Evolutionary conservation across 768 basidiomycete genomes (phyloP).

Genomic region (Lactifluus pinguis): DNA sequence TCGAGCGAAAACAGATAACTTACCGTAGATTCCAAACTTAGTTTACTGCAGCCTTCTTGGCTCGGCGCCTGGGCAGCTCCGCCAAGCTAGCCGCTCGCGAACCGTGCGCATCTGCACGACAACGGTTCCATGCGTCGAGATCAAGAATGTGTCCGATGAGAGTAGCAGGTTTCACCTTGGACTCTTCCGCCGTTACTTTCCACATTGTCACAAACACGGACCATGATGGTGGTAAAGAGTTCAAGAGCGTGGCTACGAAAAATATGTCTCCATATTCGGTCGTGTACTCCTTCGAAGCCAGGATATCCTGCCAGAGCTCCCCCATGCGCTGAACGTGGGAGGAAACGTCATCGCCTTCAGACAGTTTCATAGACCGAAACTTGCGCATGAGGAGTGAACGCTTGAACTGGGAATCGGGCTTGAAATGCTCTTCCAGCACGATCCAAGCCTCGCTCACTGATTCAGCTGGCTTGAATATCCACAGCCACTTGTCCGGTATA

Average conservation of each 20-base stretch:
- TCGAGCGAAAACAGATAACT: background rate
- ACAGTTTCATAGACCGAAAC: background rate
- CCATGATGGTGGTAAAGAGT: conserved; percentile 13
- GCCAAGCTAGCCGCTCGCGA: background rate
- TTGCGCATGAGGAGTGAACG: conserved; percentile 5
- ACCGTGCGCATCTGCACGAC: conserved; percentile 8
- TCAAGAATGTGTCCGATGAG: conserved; percentile 11
- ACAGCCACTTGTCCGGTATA: conserved; percentile 6
- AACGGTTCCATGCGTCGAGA: conserved; percentile 13
- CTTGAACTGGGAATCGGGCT: conserved; percentile 10
- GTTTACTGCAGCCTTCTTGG: background rate
- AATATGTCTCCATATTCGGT: background rate
- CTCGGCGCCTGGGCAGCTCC: background rate
- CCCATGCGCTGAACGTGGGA: conserved; percentile 16
- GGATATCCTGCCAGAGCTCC: conserved; percentile 13
- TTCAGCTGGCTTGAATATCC: background rate
- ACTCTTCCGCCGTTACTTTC: background rate
- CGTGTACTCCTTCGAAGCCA: background rate
- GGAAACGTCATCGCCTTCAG: conserved; percentile 8
- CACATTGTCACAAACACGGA: conserved; percentile 9
- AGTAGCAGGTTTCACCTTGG: background rate
- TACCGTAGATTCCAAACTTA: background rate
- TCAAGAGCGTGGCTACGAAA: conserved; percentile 5
- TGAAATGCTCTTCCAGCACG: conserved; percentile 9
- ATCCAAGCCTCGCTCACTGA: conserved; percentile 5